Conservation (phyloP, 768 basidiomycete genomes). For the Pisolithus sp. region DNA sequence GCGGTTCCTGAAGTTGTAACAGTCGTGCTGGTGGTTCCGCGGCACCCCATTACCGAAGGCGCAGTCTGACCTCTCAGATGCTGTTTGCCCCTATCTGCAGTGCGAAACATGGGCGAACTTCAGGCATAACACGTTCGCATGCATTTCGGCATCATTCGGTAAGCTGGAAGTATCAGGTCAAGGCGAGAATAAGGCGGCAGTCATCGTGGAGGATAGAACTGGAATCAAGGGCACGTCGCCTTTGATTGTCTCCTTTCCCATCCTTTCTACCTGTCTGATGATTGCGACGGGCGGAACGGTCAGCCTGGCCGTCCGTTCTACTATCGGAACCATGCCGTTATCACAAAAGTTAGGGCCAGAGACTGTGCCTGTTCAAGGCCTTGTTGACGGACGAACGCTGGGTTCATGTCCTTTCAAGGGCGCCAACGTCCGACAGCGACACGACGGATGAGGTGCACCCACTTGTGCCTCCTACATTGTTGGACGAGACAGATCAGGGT, state of each 20-base stretch:
- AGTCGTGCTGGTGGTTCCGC: slow-evolving; percentile 30
- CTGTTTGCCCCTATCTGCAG: slow-evolving; percentile 17
- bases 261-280: slow-evolving; percentile 14
- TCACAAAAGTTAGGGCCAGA: background rate
- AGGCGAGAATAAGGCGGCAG: slow-evolving; percentile 13
- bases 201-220: slow-evolving; percentile 14
- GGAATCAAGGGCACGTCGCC: slow-evolving; percentile 13
- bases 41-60: slow-evolving; percentile 16
- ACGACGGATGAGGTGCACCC: slow-evolving; percentile 6
- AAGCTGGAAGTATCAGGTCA: slow-evolving; percentile 11
- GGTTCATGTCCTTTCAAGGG: slow-evolving; percentile 20
- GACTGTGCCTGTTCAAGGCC: slow-evolving; percentile 16
- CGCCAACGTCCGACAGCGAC: slow-evolving; percentile 8
- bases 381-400: slow-evolving; percentile 10
- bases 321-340: background rate
- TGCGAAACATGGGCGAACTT: slow-evolving; percentile 17
- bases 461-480: background rate
- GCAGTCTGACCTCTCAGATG: slow-evolving; percentile 16
- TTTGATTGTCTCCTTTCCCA: slow-evolving; percentile 20
- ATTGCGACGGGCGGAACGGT: slow-evolving; percentile 8
- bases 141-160: slow-evolving; percentile 18
- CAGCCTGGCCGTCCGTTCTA: slow-evolving; percentile 16
- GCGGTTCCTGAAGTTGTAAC: slow-evolving; percentile 24
- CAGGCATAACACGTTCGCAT: slow-evolving; percentile 13
- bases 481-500: slow-evolving; percentile 13